These are phyloP conservation scores for Malus hybrid DNA, from an alignment of 331 rosid species.

Conservation along the genomic window DNA sequence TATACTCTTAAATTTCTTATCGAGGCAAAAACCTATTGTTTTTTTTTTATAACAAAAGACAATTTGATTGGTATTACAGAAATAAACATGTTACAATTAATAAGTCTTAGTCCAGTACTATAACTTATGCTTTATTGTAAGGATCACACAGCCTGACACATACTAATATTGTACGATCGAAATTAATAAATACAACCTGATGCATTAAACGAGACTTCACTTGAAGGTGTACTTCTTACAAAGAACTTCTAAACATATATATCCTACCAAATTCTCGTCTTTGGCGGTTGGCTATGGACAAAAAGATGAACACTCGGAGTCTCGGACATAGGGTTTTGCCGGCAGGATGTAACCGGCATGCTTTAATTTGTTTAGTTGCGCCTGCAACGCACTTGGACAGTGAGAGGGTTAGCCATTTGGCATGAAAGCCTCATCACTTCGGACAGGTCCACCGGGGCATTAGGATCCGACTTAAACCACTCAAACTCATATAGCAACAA, in stretches of 20 bases:
- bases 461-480: conserved; percentile 10
- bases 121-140: neutral
- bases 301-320: neutral
- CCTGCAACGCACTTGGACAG: conserved; percentile 15
- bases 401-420: conserved; percentile 32
- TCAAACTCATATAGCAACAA: conserved; percentile 20
- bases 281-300: neutral
- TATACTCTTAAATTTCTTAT: too few species aligned
- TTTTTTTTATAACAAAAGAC: too few species aligned
- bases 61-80: neutral
- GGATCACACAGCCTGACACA: neutral
- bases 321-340: neutral
- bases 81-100: neutral
- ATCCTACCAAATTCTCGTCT: neutral
- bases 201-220: neutral
- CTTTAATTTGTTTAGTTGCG: neutral
- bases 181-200: neutral
- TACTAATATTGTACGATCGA: neutral
- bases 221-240: neutral
- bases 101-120: neutral
- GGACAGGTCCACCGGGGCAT: conserved; percentile 22
- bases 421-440: conserved; percentile 36
- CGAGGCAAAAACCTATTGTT: neutral
- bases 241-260: neutral
- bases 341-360: neutral